Conservation (phyloP, 192 early-diverging fungal genomes). For the Lobosporangium transversale region DNA sequence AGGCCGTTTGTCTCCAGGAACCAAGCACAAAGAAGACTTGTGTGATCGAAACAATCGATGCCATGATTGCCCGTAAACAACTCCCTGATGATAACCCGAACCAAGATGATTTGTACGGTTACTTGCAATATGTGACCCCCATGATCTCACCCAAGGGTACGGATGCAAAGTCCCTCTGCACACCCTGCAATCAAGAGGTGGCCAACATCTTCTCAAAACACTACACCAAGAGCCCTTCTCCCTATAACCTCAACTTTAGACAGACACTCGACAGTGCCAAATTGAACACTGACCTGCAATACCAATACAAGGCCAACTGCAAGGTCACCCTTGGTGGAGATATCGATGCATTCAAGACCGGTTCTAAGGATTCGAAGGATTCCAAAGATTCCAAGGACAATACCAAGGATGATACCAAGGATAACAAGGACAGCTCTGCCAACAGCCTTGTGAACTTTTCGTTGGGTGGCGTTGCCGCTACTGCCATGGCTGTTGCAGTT, state of each 20-base stretch:
- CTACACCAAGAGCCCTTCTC: slow-evolving; percentile 35
- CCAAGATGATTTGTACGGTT: slow-evolving; percentile 38
- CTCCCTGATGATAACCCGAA: slow-evolving; percentile 27
- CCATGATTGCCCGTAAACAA: slow-evolving; percentile 34
- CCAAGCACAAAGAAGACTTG: slow-evolving; percentile 16
- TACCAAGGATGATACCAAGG: no score
- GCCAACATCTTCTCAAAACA: slow-evolving; percentile 50
- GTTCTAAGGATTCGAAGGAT: not conserved
- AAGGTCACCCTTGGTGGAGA: slow-evolving; percentile 9
- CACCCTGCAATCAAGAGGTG: slow-evolving; percentile 35
- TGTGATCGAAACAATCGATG: slow-evolving; percentile 35
- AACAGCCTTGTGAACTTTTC: not conserved
- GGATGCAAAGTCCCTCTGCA: slow-evolving; percentile 29
- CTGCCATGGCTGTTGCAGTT: slow-evolving; percentile 1
- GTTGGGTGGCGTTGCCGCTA: slow-evolving; percentile 9
- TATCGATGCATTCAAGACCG: slow-evolving; percentile 11
- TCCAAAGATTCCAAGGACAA: no score
- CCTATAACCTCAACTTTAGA: slow-evolving; percentile 25
- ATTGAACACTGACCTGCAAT: slow-evolving; percentile 5
- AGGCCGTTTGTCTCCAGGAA: slow-evolving; percentile 31
- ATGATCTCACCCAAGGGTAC: slow-evolving; percentile 1
- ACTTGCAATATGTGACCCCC: slow-evolving; percentile 47
- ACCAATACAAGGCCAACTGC: slow-evolving; percentile 39
- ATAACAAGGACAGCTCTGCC: slow-evolving; percentile 7
- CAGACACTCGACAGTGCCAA: slow-evolving; percentile 6